Conservation (phyloP, 2,329 filamentous ascomycete species). For the Eutypa lata region DNA sequence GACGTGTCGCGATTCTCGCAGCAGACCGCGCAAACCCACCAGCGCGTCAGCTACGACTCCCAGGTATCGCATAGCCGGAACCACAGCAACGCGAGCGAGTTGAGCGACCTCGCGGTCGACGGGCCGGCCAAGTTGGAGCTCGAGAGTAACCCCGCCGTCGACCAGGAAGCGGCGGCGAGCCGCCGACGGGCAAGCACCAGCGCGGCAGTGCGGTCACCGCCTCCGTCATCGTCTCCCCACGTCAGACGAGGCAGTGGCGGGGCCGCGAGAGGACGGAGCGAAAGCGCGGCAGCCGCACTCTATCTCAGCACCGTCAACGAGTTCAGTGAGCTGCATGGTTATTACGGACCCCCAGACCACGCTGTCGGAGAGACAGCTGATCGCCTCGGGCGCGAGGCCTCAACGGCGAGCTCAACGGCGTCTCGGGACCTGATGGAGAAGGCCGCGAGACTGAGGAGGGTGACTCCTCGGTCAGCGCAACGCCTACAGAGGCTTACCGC, state of each 20-base stretch:
- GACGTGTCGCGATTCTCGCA: slow-evolving; percentile 15
- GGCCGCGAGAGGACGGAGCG: slow-evolving; percentile 10
- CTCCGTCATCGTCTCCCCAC: slow-evolving; percentile 9
- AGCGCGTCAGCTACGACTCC: slow-evolving; percentile 35
- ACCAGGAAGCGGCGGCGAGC: slow-evolving; percentile 28
- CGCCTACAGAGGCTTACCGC: slow-evolving; percentile 1
- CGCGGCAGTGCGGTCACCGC: neutral
- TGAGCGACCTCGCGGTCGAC: slow-evolving; percentile 30
- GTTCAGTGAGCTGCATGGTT: slow-evolving; percentile 42
- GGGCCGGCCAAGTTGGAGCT: slow-evolving; percentile 36
- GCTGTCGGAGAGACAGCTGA: slow-evolving; percentile 40
- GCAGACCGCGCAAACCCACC: slow-evolving; percentile 7
- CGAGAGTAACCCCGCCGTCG: slow-evolving; percentile 26
- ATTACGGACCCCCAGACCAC: slow-evolving; percentile 40
- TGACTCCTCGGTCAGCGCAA: slow-evolving; percentile 8
- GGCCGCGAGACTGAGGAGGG: slow-evolving; percentile 7
- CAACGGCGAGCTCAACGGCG: slow-evolving; percentile 6
- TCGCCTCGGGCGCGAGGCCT: slow-evolving; percentile 5
- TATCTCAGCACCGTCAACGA: slow-evolving; percentile 39
- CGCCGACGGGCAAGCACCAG: slow-evolving; percentile 31
- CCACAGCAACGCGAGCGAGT: slow-evolving; percentile 43
- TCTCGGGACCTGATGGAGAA: slow-evolving; percentile 5
- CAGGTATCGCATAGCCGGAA: slow-evolving; percentile 38
- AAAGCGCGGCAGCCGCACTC: slow-evolving; percentile 15
- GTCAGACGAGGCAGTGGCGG: slow-evolving; percentile 16